Conservation (phyloP, 139 green algal genomes). For the Chlamydomonas sp. region DNA sequence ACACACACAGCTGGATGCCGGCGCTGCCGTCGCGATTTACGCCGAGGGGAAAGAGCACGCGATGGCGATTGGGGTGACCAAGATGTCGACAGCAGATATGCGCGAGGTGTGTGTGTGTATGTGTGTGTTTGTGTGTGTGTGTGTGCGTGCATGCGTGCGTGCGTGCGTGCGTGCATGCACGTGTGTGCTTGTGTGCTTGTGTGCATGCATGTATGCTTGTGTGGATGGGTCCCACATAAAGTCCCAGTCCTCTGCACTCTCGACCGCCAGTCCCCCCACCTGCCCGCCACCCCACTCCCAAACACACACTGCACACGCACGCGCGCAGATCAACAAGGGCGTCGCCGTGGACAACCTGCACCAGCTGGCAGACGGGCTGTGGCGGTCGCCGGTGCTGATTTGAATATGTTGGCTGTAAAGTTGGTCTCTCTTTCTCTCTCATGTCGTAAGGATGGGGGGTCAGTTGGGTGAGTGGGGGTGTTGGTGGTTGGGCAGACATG, state of each 20-base stretch:
- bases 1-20: slow-evolving; percentile 62
- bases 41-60: slow-evolving; percentile 83
- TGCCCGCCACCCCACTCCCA: neutral
- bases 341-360: slow-evolving; percentile 90
- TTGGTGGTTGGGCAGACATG: too few relatives aligned
- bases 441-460: too few relatives aligned
- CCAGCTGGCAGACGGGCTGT: slow-evolving; percentile 92
- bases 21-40: slow-evolving; percentile 75
- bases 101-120: slow-evolving; percentile 19
- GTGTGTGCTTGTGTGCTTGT: too few relatives aligned
- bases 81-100: slow-evolving; percentile 83
- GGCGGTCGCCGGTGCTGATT: slow-evolving; percentile 52
- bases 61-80: slow-evolving; percentile 87
- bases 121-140: too few relatives aligned
- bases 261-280: neutral
- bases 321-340: slow-evolving; percentile 62
- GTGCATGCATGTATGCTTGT: too few relatives aligned
- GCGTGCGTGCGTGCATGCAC: too few relatives aligned
- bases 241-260: too few relatives aligned
- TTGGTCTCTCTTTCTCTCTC: too few relatives aligned
- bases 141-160: too few relatives aligned
- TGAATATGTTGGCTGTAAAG: too few relatives aligned
- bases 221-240: too few relatives aligned
- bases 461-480: too few relatives aligned
- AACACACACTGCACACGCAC: slow-evolving; percentile 25